These are phyloP conservation scores for Citrullus mucosospermus DNA, from an alignment of 306 rosid genomes.

Conservation along the genomic window DNA sequence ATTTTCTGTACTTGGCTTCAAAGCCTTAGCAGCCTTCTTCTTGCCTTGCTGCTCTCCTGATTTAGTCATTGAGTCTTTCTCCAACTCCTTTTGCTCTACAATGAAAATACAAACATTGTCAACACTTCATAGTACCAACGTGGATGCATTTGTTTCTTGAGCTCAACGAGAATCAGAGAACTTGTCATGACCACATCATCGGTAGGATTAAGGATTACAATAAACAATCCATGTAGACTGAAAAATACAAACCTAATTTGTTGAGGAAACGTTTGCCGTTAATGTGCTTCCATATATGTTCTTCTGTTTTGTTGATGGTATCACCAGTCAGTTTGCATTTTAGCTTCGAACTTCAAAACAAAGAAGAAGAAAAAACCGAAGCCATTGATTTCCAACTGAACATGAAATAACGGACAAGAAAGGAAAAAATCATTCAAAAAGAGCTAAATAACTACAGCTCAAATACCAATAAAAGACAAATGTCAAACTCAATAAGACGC, in stretches of 20 bases:
- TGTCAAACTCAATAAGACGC: not conserved
- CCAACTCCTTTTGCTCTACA: conserved; percentile 59
- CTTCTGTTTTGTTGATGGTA: conserved; percentile 79
- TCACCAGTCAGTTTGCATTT: conserved; percentile 77
- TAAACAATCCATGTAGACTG: not conserved
- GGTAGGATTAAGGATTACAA: not conserved
- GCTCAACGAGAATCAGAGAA: not conserved
- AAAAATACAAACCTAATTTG: conserved; percentile 55
- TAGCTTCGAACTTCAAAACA: conserved; percentile 55
- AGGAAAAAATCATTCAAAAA: not conserved
- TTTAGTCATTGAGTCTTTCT: conserved; percentile 23
- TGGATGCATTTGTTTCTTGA: not conserved
- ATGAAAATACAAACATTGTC: not conserved
- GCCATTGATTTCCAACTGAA: not conserved
- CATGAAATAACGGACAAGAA: not conserved
- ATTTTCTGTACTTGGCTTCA: conserved; percentile 18
- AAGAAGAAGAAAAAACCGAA: not conserved
- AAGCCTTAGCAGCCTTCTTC: conserved; percentile 16
- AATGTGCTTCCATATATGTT: conserved; percentile 96
- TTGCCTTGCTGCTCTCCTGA: conserved; percentile 27
- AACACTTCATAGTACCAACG: not conserved
- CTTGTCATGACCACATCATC: not conserved
- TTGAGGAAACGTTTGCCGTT: conserved; percentile 82
- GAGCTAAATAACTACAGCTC: not conserved
- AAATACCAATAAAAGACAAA: not conserved